Evolutionary conservation across 352 stramenopile species (phyloP), one percentile per base, ranked within the genome.

Genomic region (Phytophthora syringae): DNA sequence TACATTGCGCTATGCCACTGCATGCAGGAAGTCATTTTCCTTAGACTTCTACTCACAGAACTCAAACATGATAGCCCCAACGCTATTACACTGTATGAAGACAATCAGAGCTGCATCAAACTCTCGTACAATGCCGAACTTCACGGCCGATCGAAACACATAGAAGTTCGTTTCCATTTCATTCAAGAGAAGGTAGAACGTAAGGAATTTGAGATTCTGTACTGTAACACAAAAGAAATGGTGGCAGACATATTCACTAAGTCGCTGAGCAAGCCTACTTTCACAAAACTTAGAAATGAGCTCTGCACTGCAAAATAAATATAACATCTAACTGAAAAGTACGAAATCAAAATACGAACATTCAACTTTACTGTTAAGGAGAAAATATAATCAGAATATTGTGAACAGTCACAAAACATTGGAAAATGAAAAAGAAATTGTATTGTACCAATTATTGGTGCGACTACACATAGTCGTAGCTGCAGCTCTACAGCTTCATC

Each of bases 21-120:
- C 27, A 32, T 32, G 27, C 27, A 32, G 27, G 27, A 32, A 32
- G 27, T 32, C 27, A 32, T 32, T 32, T 32, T 32, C 27, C 27
- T 32, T 32, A 32, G 27, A 32, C 5, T 32, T 32, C 27, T 32
- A 32, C 27, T 32, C 1, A 12, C 21, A 21, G 28, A 61, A 15
- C 6, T 60, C 21, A 36, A 9, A 1, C 9, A 52, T 21, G 11
- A 67, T 9, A 12, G 37, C 6, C n/a, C 16, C 2, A 15, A 60
- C 18, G 1, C 49, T 0, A 73, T 59, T 24, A 64, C 37, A 12
- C 52, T 76, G 32, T 45, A 59, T 16, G 66, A 82, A 40, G 69
- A 81, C 45, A 79, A 82, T 20, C 61, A 82, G 37, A 74, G 70
- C 27, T 71, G 50, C 32, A 82, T 82, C 30, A 64, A 76, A 45